These are phyloP conservation scores for Trichoderma breve DNA, from an alignment of 2,329 filamentous ascomycete genomes.

Conservation along the genomic window DNA sequence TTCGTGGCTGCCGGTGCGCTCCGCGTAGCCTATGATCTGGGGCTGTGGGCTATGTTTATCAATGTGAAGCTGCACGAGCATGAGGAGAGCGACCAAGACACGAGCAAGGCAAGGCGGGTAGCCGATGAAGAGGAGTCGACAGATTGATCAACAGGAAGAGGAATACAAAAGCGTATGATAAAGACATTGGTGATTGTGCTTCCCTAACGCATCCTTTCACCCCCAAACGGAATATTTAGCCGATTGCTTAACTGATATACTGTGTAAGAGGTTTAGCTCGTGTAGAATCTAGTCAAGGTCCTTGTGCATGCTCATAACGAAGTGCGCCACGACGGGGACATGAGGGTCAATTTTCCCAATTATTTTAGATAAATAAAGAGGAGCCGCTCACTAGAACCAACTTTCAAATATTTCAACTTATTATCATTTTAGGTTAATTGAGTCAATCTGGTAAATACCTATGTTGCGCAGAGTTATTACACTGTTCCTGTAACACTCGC, in stretches of 20 bases:
- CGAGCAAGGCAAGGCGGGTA: not conserved
- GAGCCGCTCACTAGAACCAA: not conserved
- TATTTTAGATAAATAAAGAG: not conserved
- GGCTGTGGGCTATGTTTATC: slow-evolving; percentile 58
- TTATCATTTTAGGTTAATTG: not conserved
- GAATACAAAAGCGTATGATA: too few relatives aligned
- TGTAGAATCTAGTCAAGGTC: too few relatives aligned
- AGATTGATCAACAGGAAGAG: not conserved
- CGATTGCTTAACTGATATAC: too few relatives aligned
- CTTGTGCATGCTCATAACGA: not conserved
- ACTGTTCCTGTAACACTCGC: not conserved
- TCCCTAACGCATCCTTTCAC: too few relatives aligned
- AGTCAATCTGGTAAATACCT: not conserved
- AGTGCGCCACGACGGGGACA: not conserved
- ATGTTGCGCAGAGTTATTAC: not conserved
- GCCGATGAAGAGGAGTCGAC: slow-evolving; percentile 3
- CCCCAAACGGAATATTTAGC: too few relatives aligned
- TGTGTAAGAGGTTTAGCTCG: too few relatives aligned
- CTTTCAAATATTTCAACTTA: not conserved
- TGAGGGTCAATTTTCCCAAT: not conserved
- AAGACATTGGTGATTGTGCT: too few relatives aligned
- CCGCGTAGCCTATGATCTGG: slow-evolving; percentile 56
- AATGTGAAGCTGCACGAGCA: slow-evolving; percentile 53
- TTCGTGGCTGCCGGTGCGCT: slow-evolving; percentile 56
- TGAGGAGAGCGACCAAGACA: slow-evolving; percentile 28